These are phyloP conservation scores for Lactifluus hygrophoroides DNA, from an alignment of 768 basidiomycete species.

Conservation along the genomic window DNA sequence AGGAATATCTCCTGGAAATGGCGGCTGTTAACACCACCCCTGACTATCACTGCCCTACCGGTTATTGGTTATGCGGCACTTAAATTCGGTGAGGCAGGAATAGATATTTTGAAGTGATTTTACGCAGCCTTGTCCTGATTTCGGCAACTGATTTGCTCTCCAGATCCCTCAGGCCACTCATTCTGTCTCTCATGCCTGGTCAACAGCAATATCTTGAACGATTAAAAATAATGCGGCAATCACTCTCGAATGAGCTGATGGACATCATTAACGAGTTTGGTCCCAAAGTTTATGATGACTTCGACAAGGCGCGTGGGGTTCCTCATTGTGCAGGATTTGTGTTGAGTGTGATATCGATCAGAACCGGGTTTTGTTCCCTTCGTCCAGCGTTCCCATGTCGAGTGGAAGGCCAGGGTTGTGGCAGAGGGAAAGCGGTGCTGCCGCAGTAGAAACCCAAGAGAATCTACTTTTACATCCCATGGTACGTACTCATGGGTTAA, in stretches of 20 bases:
- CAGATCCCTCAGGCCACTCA: conserved; percentile 85
- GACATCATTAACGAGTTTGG: conserved; percentile 82
- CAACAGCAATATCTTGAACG: conserved; percentile 74
- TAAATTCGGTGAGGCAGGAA: conserved; percentile 95
- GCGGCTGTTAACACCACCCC: conserved; percentile 65
- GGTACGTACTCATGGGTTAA: conserved; percentile 33
- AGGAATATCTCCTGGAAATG: conserved; percentile 53
- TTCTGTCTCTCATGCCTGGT: conserved; percentile 81
- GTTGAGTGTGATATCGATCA: conserved; percentile 2
- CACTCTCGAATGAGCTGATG: conserved; percentile 75
- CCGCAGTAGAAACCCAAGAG: conserved; percentile 73
- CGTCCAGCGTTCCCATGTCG: conserved; percentile 74
- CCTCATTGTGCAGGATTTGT: not conserved
- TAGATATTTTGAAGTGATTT: conserved; percentile 89
- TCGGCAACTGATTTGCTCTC: conserved; percentile 9
- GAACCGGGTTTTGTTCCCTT: conserved; percentile 63
- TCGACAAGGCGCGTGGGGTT: conserved; percentile 53
- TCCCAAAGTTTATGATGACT: conserved; percentile 79
- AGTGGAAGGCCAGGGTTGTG: conserved; percentile 62
- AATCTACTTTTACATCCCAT: conserved; percentile 84
- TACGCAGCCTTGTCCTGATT: not conserved
- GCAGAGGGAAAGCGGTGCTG: conserved; percentile 65
- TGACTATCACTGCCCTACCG: conserved; percentile 65
- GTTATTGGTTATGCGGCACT: conserved; percentile 87
- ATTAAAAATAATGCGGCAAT: conserved; percentile 61